Base-by-base conservation (phyloP, 2,329 filamentous ascomycete genomes). In the Penicillium verrucosum region DNA sequence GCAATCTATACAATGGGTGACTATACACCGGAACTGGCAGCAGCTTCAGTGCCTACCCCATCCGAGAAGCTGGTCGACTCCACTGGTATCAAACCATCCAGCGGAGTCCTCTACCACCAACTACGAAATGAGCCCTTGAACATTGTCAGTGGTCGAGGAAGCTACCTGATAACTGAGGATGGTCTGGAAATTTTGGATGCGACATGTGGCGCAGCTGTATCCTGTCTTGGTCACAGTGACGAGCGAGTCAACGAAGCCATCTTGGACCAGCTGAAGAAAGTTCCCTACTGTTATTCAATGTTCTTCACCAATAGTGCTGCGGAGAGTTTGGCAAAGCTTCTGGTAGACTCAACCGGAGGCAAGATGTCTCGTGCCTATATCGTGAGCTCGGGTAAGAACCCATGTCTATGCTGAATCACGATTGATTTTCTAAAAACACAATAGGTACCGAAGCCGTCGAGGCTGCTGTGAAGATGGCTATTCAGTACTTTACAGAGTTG, bases 201-300 rank as follows among this genome's bases (percentile, higher is more conserved):
- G 2, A 88, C 85, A 42, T 82, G 85, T 34, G 89, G 89, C 11
- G 86, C 89, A 2, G 87, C 86, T 25, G 88, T 91, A 2, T 79
- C 85, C n/a, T 86, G 84, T 67, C 77, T 93, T 7, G 89, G 89
- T 5, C 85, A 90, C 65, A 84, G 82, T 32, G 81, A 86, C 48
- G 64, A 76, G 32, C 79, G 85, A 36, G 83, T 92, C 5, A 77
- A 80, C 21, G 74, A 80, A 2, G 88, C 86, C 1, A 80, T 89
- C 30, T 69, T 75, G 5, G 64, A 77, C 16, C 87, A 90, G 64
- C 74, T 88, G 59, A 75, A 80, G 43, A 74, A 82, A 21, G 76
- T 86, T 0, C 73, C 78, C 0, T 89, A 88, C 52, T 80, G 81
- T 23, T 78, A 83, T 42, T 81, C 82, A 0, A 68, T 81, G 8